Base-by-base conservation (phyloP, 805 yeast genomes). In the Yarrowia porcina region DNA sequence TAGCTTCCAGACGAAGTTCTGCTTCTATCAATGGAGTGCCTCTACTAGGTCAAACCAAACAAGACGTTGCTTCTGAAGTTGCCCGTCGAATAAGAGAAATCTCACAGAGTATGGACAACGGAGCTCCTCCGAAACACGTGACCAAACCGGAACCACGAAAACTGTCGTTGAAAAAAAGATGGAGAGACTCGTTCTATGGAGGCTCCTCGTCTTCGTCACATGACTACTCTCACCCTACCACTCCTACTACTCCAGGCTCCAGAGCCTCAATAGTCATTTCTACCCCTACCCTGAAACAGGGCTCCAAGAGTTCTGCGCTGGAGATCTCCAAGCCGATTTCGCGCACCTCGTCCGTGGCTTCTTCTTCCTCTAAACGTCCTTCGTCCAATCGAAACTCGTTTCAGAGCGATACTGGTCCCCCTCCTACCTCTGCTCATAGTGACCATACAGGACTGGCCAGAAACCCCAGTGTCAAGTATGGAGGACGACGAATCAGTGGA, bases 11-110 rank as follows among this genome's bases (percentile, higher is more conserved):
- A 18, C 44, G 61, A 7, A 27, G 28, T 4, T 27, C 49, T 3
- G 61, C 61, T 2, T 56, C 61, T 0, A 56, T 56, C 27, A 56
- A 56, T 21, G 61, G 61, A 15, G 39, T 56, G 7, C 61, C 61
- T 1, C 21, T 56, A 2, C 18, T 56, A 7, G 61, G 49, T 3
- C 47, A 56, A 28, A 28, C 61, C 36, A 41, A 39, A n/a, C 49
- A 56, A 30, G 61, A 56, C 11, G 49, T 56, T 6, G 61, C 61
- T 9, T 39, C 47, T 2, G 61, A 56, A 28, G 61, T 56, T 12
- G 61, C 61, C 6, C 27, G 49, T 1, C 61, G 61, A 2, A 56
- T 56, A 21, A 8, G 61, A 10, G 61, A 56, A 11, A 56, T 56
- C 17, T 56, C 61, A 5, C 47, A 36, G 33, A 9, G n/a, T n/a